These are phyloP conservation scores for Isoetes taiwanensis DNA, from an alignment of 75 land plant species.

Conservation along the genomic window DNA sequence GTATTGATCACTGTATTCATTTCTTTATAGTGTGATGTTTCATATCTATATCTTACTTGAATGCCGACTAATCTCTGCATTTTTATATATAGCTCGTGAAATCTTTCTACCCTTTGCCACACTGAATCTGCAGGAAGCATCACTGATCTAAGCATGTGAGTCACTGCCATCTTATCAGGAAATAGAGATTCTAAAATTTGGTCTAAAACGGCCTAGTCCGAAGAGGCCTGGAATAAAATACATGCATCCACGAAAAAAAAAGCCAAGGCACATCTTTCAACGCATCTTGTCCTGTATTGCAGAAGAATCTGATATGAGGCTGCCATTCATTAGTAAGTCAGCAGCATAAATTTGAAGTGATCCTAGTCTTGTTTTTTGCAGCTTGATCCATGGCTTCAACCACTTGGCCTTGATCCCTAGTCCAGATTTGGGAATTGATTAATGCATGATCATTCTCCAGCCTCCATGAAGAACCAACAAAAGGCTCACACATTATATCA, in stretches of 20 bases:
- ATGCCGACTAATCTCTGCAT: slow-evolving; percentile 10
- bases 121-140: slow-evolving; percentile 14
- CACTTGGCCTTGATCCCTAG: background rate
- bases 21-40: background rate
- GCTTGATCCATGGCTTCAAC: background rate
- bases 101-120: slow-evolving; percentile 8
- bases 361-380: slow-evolving; percentile 7
- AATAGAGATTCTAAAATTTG: slow-evolving; percentile 7
- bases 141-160: slow-evolving; percentile 11
- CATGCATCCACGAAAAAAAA: slow-evolving; percentile 8
- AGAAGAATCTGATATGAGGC: slow-evolving; percentile 13
- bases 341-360: slow-evolving; percentile 4
- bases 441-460: slow-evolving; percentile 4
- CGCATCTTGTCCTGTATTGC: slow-evolving; percentile 10
- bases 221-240: slow-evolving; percentile 14
- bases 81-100: slow-evolving; percentile 4
- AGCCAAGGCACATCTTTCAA: slow-evolving; percentile 10
- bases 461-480: slow-evolving; percentile 15
- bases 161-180: slow-evolving; percentile 11
- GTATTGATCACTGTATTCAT: background rate
- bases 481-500: slow-evolving; percentile 15
- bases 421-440: no score
- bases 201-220: slow-evolving; percentile 11
- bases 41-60: slow-evolving; percentile 13
- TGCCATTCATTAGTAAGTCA: slow-evolving; percentile 12